Percentiles rank a stretch among this genome's conserved stretches.
Evolutionary conservation across 192 early-diverging fungal species (phyloP).

Genomic region (Coemansia sp.): DNA sequence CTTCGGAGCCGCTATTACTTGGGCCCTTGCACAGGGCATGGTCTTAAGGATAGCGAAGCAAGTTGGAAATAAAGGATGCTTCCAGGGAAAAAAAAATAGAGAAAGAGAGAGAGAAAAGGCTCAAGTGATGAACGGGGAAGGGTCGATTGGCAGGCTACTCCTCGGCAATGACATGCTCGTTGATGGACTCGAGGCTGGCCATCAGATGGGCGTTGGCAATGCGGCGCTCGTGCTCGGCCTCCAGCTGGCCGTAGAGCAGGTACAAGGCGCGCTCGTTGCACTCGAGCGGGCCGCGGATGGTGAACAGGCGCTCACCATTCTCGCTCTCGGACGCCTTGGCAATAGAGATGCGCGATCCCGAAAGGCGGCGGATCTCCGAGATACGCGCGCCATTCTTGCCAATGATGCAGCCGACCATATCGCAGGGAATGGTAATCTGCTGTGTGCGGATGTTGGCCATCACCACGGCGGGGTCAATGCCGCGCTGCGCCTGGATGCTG

Average conservation of each 20-base stretch:
- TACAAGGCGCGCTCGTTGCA: constrained; percentile 88
- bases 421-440: constrained; percentile 89
- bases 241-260: constrained; percentile 86
- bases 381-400: constrained; percentile 87
- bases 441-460: constrained; percentile 69
- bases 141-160: constrained; percentile 9
- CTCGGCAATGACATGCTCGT: constrained; percentile 45
- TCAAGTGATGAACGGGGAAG: neutral
- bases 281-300: constrained; percentile 85
- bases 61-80: neutral
- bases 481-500: constrained; percentile 49
- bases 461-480: constrained; percentile 36
- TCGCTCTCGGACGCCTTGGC: constrained; percentile 78
- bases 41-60: neutral
- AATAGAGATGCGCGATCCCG: constrained; percentile 86
- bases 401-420: constrained; percentile 97
- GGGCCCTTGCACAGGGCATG: neutral
- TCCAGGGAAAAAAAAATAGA: neutral
- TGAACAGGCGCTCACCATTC: constrained; percentile 84
- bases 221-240: constrained; percentile 82
- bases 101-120: constrained; percentile 2
- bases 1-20: neutral
- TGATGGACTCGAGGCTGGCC: constrained; percentile 51
- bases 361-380: constrained; percentile 76
- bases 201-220: constrained; percentile 52